Percentiles rank a stretch among this genome's conserved stretches.
Conservation (phyloP, 805 yeast genomes). For the Yarrowia bubula region DNA sequence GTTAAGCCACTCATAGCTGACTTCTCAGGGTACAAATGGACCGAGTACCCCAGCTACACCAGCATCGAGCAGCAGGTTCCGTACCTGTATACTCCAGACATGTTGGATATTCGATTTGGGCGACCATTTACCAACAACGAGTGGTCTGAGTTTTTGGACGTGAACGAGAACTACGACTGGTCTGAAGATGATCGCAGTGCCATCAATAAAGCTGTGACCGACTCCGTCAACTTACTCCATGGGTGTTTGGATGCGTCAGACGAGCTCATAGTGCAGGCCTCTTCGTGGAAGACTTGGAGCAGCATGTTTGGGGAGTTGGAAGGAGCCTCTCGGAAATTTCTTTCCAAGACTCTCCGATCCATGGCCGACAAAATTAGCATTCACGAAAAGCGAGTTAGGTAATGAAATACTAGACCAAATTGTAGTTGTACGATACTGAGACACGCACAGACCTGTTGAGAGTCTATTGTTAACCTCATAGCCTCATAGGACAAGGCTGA, state of each 20-base stretch:
- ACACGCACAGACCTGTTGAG: no score
- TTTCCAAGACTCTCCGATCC: not conserved
- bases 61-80: constrained; percentile 49
- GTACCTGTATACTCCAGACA: constrained; percentile 52
- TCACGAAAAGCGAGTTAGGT: not conserved
- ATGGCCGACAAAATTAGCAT: constrained; percentile 8
- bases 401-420: not conserved
- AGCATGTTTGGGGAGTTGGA: constrained; percentile 1
- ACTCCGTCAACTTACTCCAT: not conserved
- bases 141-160: constrained; percentile 51
- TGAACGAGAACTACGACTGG: constrained; percentile 51
- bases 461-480: not conserved
- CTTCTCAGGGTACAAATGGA: constrained; percentile 49
- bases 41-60: constrained; percentile 33
- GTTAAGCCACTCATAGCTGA: constrained; percentile 61
- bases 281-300: not conserved
- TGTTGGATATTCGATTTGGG: constrained; percentile 35
- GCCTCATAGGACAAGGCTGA: not conserved
- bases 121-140: constrained; percentile 33
- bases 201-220: constrained; percentile 11
- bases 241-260: constrained; percentile 5
- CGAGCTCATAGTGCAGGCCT: not conserved
- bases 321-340: not conserved
- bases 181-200: constrained; percentile 40
- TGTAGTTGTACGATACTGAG: no score